phyloP scores from a whole-genome alignment of 2,329 filamentous ascomycete species.

The Diaporthe citriasiana region DNA sequence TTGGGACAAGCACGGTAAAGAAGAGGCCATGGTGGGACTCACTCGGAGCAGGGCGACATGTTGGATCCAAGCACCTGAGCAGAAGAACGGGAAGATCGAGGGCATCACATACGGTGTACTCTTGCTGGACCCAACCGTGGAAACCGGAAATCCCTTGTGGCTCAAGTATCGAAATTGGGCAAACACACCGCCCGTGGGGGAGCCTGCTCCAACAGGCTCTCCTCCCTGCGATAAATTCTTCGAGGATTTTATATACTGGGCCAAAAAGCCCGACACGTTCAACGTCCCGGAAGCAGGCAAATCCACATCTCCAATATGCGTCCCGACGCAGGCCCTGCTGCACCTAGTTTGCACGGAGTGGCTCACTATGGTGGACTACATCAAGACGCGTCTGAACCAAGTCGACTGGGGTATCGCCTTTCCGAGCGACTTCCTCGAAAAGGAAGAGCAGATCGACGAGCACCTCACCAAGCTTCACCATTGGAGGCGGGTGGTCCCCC shows the following conservation, averaged over 20 bases:
- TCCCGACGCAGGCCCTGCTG: conserved; percentile 47
- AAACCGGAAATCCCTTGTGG: conserved; percentile 45
- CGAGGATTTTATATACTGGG: conserved; percentile 49
- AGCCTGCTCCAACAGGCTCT: not conserved
- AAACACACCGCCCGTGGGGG: conserved; percentile 32
- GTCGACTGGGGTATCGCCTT: conserved; percentile 49
- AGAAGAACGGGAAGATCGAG: conserved; percentile 36
- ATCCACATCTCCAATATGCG: conserved; percentile 37
- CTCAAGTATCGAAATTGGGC: conserved; percentile 46
- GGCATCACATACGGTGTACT: conserved; percentile 39
- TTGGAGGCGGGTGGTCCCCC: conserved; percentile 47
- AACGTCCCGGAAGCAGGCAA: not conserved
- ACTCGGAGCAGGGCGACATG: conserved; percentile 47
- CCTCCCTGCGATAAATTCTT: conserved; percentile 43
- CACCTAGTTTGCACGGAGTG: conserved; percentile 48
- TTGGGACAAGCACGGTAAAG: conserved; percentile 44
- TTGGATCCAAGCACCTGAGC: conserved; percentile 44
- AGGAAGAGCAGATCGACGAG: conserved; percentile 44
- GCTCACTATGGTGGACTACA: conserved; percentile 48
- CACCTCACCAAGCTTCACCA: conserved; percentile 47
- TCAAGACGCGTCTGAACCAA: conserved; percentile 49
- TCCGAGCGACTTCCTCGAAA: conserved; percentile 45
- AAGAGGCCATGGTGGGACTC: conserved; percentile 43
- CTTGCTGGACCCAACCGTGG: conserved; percentile 37
- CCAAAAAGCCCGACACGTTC: conserved; percentile 43